Evolutionary conservation across 2,329 filamentous ascomycete species (phyloP).

Genomic region (Colletotrichum orchidophilum): DNA sequence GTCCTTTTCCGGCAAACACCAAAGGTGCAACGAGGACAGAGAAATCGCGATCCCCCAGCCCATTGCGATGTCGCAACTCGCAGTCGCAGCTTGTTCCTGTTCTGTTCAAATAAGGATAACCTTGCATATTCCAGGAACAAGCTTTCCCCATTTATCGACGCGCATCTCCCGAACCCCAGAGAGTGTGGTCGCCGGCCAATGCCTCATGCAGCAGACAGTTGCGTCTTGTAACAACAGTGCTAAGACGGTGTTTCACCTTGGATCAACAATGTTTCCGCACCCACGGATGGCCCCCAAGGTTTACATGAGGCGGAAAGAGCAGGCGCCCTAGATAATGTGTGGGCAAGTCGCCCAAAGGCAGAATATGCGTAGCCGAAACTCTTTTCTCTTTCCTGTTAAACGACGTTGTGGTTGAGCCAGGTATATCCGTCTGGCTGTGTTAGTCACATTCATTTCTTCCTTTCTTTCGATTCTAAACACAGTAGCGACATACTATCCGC

Average conservation of each 20-base stretch:
- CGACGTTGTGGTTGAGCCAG: conserved; percentile 19
- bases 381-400: conserved; percentile 20
- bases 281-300: conserved; percentile 8
- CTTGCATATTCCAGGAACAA: conserved; percentile 21
- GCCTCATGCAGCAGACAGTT: conserved; percentile 24
- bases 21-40: not conserved
- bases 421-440: conserved; percentile 33
- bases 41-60: not conserved
- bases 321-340: conserved; percentile 21
- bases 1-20: not conserved
- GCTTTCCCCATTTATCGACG: conserved; percentile 6
- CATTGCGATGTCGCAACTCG: not conserved
- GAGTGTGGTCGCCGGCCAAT: conserved; percentile 22
- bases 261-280: conserved; percentile 25
- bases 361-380: not conserved
- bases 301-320: not conserved
- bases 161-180: conserved; percentile 8
- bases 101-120: not conserved
- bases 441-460: conserved; percentile 5
- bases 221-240: conserved; percentile 26
- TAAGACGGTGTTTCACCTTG: conserved; percentile 31
- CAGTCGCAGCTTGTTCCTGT: not conserved
- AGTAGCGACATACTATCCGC: conserved; percentile 7
- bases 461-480: conserved; percentile 4
- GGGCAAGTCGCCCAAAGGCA: not conserved